phyloP scores from a whole-genome alignment of 1,139 yeast genomes.

The Suhomyces kunorum region DNA sequence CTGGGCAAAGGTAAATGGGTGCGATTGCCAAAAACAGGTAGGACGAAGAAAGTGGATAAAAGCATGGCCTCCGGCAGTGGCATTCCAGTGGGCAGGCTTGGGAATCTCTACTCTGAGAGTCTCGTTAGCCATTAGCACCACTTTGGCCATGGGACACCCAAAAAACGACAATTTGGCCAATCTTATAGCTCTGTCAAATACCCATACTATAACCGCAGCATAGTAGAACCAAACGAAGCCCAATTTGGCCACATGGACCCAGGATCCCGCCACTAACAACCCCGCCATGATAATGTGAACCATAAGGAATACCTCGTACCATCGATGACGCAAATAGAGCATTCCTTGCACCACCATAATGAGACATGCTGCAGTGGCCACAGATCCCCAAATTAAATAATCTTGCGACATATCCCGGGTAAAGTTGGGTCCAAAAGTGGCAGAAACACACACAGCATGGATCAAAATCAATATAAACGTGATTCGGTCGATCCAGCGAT shows the following conservation, averaged over 20 bases:
- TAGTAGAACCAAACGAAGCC: slow-evolving; percentile 44
- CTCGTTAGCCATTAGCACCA: slow-evolving; percentile 38
- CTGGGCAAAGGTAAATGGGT: slow-evolving; percentile 39
- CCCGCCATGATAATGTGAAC: slow-evolving; percentile 45
- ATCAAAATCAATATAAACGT: slow-evolving; percentile 29
- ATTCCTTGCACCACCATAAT: slow-evolving; percentile 39
- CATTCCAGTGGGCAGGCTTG: slow-evolving; percentile 43
- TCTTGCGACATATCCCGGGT: slow-evolving; percentile 21
- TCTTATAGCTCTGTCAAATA: slow-evolving; percentile 42
- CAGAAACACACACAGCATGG: slow-evolving; percentile 44
- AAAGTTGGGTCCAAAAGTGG: slow-evolving; percentile 13
- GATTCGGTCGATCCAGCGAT: slow-evolving; percentile 41
- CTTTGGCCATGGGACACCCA: slow-evolving; percentile 42
- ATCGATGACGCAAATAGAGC: slow-evolving; percentile 39
- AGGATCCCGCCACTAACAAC: slow-evolving; percentile 44
- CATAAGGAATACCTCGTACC: slow-evolving; percentile 46
- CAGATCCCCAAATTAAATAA: slow-evolving; percentile 33
- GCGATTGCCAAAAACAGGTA: slow-evolving; percentile 41
- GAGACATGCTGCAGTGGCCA: slow-evolving; percentile 36
- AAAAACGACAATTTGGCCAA: slow-evolving; percentile 33
- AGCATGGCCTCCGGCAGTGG: slow-evolving; percentile 54
- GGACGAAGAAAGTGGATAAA: slow-evolving; percentile 46
- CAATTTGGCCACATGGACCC: slow-evolving; percentile 41
- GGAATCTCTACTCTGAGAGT: slow-evolving; percentile 44
- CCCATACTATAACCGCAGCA: slow-evolving; percentile 46